phyloP scores from a whole-genome alignment of 1,139 yeast genomes.

The Hemisphaericaspora xylofermentans region DNA sequence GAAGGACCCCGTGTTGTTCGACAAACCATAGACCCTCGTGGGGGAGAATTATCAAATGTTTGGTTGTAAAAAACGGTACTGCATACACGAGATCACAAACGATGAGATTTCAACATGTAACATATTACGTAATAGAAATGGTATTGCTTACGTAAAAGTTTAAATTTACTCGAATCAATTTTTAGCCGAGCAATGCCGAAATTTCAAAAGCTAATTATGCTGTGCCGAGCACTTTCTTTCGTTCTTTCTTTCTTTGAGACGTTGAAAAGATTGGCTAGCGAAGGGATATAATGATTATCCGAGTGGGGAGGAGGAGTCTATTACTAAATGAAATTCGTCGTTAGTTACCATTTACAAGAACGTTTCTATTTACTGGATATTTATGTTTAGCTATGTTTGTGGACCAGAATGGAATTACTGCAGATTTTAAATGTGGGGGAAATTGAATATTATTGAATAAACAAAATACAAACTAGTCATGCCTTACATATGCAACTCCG shows the following conservation, averaged over 20 bases:
- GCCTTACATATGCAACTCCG: not conserved
- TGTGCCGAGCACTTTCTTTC: no score
- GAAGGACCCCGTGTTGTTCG: no score
- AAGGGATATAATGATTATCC: not conserved
- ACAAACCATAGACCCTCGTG: no score
- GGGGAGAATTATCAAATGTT: not conserved
- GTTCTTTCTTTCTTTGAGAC: no score
- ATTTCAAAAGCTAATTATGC: no score
- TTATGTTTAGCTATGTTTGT: no score
- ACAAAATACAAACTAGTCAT: no score
- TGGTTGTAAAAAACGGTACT: not conserved
- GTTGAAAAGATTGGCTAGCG: not conserved
- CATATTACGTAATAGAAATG: not conserved
- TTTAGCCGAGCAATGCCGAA: no score
- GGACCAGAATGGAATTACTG: no score
- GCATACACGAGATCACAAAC: not conserved
- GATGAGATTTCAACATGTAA: not conserved
- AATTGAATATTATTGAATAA: not conserved
- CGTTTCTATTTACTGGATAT: no score
- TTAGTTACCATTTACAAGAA: not conserved
- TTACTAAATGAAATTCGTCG: not conserved
- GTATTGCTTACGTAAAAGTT: no score
- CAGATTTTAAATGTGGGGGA: not conserved
- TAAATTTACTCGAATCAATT: no score
- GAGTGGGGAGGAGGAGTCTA: not conserved